Conservation (phyloP, 768 basidiomycete genomes). For the Suillus variegatus region DNA sequence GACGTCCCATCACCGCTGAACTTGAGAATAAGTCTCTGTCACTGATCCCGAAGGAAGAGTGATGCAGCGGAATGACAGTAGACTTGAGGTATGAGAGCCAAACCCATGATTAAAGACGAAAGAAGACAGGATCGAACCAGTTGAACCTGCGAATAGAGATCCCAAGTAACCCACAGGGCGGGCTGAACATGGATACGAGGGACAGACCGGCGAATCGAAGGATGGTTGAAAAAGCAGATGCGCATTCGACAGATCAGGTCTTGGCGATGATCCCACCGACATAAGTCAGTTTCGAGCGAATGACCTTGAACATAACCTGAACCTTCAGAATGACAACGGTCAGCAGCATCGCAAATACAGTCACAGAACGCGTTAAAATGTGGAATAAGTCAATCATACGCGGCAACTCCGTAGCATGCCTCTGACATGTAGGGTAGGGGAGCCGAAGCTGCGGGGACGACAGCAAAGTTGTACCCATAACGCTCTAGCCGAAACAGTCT, state of each 20-base stretch:
- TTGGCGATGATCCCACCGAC: conserved; percentile 25
- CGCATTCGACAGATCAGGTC: conserved; percentile 30
- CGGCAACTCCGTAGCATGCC: conserved; percentile 20
- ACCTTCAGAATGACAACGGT: conserved; percentile 7
- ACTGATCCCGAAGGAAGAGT: conserved; percentile 43
- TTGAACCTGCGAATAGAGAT: conserved; percentile 10
- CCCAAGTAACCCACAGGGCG: not conserved
- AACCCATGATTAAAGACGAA: conserved; percentile 16
- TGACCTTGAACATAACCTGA: conserved; percentile 4
- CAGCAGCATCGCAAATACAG: not conserved
- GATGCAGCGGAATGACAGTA: conserved; percentile 36
- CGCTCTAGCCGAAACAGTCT: conserved; percentile 11
- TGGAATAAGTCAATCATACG: conserved; percentile 39
- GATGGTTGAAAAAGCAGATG: conserved; percentile 16
- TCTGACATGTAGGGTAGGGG: conserved; percentile 21
- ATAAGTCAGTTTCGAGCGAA: conserved; percentile 4
- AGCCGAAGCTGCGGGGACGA: conserved; percentile 21
- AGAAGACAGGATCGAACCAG: conserved; percentile 14
- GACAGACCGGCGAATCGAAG: conserved; percentile 28
- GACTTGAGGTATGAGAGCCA: conserved; percentile 14
- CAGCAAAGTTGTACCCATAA: conserved; percentile 13
- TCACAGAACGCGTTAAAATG: not conserved
- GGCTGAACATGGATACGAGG: conserved; percentile 2
- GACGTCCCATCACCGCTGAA: conserved; percentile 32
- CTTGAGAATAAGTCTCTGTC: conserved; percentile 65